Evolutionary conservation across 805 yeast species (phyloP).

Genomic region (Debaryomyces tyrocola): DNA sequence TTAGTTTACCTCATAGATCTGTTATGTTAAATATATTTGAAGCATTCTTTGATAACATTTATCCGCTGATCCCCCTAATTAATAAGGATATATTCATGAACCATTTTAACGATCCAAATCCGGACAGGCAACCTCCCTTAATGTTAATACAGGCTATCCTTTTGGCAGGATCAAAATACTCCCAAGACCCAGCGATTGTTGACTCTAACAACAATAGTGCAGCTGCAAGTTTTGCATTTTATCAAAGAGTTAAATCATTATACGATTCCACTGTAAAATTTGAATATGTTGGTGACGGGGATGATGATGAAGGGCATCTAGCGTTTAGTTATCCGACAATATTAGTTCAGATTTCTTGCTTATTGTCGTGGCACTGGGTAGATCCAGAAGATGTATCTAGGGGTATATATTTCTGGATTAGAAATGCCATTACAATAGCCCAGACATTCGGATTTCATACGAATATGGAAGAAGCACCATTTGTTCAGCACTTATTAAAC

Average conservation of each 20-base stretch:
- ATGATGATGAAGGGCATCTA: conserved; percentile 8
- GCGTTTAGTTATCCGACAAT: conserved; percentile 12
- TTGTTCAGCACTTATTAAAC: conserved; percentile 6
- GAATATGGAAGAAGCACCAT: conserved; percentile 39
- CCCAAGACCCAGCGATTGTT: conserved; percentile 7
- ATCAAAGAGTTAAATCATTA: conserved; percentile 6
- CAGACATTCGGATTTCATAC: conserved; percentile 78
- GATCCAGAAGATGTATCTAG: conserved; percentile 59
- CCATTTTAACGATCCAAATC: conserved; percentile 9
- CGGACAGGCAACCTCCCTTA: conserved; percentile 9
- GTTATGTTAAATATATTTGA: conserved; percentile 4
- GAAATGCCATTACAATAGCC: conserved; percentile 67
- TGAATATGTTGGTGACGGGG: conserved; percentile 10
- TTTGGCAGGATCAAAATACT: conserved; percentile 5
- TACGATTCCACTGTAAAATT: conserved; percentile 6
- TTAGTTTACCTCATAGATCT: conserved; percentile 5
- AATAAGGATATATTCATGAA: conserved; percentile 7
- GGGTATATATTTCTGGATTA: conserved; percentile 67
- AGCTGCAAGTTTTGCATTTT: conserved; percentile 2
- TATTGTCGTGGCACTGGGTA: conserved; percentile 13
- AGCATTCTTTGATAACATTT: conserved; percentile 6
- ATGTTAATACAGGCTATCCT: conserved; percentile 4
- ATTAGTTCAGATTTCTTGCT: conserved; percentile 5
- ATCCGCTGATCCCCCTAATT: conserved; percentile 10
- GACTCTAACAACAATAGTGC: conserved; percentile 5